Percentiles rank a stretch among this genome's conserved stretches.
phyloP scores from a whole-genome alignment of 306 rosid genomes.

The Carpinus fangiana region DNA sequence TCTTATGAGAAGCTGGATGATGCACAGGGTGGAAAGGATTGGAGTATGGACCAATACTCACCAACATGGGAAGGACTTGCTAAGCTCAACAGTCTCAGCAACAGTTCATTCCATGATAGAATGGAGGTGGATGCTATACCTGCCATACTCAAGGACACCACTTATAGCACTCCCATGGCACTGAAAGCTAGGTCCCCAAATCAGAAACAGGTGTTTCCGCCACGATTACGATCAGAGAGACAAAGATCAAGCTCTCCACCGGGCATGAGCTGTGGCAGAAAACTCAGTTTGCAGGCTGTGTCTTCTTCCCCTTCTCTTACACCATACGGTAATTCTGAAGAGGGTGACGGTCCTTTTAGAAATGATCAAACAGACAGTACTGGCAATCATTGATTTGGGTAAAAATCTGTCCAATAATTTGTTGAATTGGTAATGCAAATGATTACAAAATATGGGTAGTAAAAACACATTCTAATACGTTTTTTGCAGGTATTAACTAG shows the following conservation, averaged over 20 bases:
- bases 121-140: constrained; percentile 10
- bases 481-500: neutral
- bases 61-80: constrained; percentile 16
- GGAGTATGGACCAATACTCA: constrained; percentile 3
- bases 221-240: constrained; percentile 13
- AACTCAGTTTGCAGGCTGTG: constrained; percentile 3
- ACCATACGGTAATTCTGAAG: constrained; percentile 15
- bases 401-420: neutral
- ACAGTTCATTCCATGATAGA: neutral
- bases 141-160: constrained; percentile 22
- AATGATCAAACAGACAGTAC: neutral
- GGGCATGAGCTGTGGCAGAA: constrained; percentile 20
- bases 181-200: constrained; percentile 1
- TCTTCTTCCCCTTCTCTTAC: constrained; percentile 27
- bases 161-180: neutral
- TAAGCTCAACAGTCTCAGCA: constrained; percentile 2
- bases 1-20: constrained; percentile 11
- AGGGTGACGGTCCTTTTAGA: neutral
- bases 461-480: neutral
- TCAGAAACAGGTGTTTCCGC: constrained; percentile 14
- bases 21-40: neutral
- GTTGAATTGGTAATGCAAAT: neutral
- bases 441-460: neutral
- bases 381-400: neutral
- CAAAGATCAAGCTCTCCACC: constrained; percentile 6